These are phyloP conservation scores for Tagetes patula DNA, from an alignment of 129 eudicot genomes.

Conservation along the genomic window DNA sequence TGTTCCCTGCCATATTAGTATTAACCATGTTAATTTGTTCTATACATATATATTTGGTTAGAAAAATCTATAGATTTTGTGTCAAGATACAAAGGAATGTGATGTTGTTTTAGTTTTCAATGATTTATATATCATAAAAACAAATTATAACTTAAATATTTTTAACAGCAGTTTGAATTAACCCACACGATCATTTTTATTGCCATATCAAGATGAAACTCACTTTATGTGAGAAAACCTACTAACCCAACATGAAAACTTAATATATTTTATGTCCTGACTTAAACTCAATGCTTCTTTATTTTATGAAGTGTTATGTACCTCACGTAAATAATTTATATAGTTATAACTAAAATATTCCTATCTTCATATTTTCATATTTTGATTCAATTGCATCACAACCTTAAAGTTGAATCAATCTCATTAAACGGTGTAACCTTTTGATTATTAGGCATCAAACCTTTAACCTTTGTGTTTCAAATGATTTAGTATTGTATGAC, in stretches of 20 bases:
- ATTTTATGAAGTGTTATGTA: no score
- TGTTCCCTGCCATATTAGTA: neutral
- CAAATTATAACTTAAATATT: no score
- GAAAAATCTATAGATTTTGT: neutral
- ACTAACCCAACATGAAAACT: no score
- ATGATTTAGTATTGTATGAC: neutral
- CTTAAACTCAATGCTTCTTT: no score
- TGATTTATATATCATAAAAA: neutral
- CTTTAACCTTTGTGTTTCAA: no score
- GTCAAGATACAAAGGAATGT: neutral
- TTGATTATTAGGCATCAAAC: neutral
- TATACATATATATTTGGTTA: neutral
- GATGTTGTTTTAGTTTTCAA: neutral
- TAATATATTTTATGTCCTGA: no score
- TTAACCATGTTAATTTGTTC: constrained; percentile 4
- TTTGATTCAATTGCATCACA: neutral
- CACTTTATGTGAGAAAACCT: no score
- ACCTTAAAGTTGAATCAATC: neutral
- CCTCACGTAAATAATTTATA: neutral
- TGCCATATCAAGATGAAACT: no score
- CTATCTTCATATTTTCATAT: neutral
- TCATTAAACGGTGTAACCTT: neutral
- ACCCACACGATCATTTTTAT: no score
- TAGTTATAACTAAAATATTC: neutral
- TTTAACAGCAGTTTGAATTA: no score